phyloP scores from a whole-genome alignment of 768 basidiomycete species.

The Asterophora parasitica region DNA sequence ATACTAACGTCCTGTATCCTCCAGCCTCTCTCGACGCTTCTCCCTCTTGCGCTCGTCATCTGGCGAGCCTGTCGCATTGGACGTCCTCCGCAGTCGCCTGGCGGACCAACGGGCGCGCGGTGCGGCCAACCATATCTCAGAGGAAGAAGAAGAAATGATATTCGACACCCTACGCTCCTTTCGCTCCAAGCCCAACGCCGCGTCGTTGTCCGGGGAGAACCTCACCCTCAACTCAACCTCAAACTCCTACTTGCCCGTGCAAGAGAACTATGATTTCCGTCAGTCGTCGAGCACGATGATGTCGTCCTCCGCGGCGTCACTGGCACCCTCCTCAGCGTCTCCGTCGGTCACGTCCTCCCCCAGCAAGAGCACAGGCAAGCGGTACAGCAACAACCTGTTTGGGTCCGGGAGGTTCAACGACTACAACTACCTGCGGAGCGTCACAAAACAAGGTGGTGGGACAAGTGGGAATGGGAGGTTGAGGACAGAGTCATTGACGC shows the following conservation, averaged over 20 bases:
- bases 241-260: constrained; percentile 6
- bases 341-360: constrained; percentile 40
- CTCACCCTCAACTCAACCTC: no score
- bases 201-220: constrained; percentile 33
- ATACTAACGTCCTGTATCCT: constrained; percentile 17
- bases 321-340: constrained; percentile 22
- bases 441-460: constrained; percentile 24
- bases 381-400: constrained; percentile 85
- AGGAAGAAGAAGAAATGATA: constrained; percentile 84
- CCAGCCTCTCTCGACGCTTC: constrained; percentile 77
- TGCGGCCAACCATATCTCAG: constrained; percentile 61
- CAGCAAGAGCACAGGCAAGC: constrained; percentile 48
- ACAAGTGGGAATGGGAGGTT: constrained; percentile 14
- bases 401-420: constrained; percentile 78
- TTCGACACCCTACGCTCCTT: constrained; percentile 61
- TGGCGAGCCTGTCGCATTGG: constrained; percentile 61
- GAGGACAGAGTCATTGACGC: constrained; percentile 46
- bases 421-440: constrained; percentile 62
- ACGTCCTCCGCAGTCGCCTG: constrained; percentile 60
- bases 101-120: constrained; percentile 76
- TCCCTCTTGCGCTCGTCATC: constrained; percentile 68
- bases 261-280: constrained; percentile 26
- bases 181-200: constrained; percentile 28
- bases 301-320: constrained; percentile 34
- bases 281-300: constrained; percentile 29